Base-by-base conservation (phyloP, 2,329 filamentous ascomycete species). In the Ophiobolus disseminans region DNA sequence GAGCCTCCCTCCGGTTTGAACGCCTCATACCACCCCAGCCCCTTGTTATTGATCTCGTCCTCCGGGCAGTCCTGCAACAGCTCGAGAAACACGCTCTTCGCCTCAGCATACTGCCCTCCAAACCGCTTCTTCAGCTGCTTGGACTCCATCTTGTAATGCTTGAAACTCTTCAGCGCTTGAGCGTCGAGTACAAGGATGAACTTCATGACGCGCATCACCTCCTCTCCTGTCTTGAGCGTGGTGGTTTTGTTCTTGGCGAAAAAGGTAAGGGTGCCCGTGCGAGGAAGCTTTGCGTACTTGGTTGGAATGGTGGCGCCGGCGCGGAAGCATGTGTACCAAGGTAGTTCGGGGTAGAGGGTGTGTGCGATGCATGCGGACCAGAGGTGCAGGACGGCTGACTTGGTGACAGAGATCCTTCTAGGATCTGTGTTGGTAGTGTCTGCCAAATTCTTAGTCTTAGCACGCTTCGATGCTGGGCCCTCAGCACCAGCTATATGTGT, bases 311-410 rank as follows among this genome's bases (percentile, higher is more conserved):
- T 64, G n/a, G 58, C 55, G 14, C 67, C 66, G 5, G 60, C 56
- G 49, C 62, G 65, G 11, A 72, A 54, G 42, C 68, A 68, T 21
- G 67, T 72, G 7, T 47, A 23, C 67, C 68, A 71, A 1, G 53
- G 22, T 0, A 70, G 44, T 0, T 49, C 40, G 9, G 65, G 63
- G 42, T 71, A 55, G n/a, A 65, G 28, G 23, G 59, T 47, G 5
- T 66, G 57, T 4, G 64, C 52, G 14, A 70, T 57, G 37, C 51
- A 60, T 6, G 58, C 54, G 3, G 54, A 48, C 65, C 63, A 69
- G 5, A 71, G 58, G 8, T 68, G 62, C 21, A 73, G 58, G 6
- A 72, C 61, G 1, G 69, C 65, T 3, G 66, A 61, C 10, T 67
- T 65, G 30, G 69, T 70, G 52, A 71, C 70, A 4, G 57, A 45